Percentiles rank a stretch among this genome's conserved stretches.
These are phyloP conservation scores for Rhododendron ovatum DNA, from an alignment of 148 eudicot genomes.

Conservation along the genomic window DNA sequence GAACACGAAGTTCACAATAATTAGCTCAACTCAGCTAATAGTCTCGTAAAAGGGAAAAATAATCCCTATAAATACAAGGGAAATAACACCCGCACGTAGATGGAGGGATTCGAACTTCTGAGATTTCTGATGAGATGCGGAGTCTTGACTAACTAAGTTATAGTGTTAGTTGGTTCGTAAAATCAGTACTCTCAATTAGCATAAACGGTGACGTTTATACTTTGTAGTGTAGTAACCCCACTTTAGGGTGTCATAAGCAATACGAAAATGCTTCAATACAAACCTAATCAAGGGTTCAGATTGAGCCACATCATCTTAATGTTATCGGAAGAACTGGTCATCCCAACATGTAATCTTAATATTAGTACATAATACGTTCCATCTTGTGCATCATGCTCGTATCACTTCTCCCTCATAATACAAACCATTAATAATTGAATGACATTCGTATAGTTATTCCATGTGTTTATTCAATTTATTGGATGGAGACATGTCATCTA, in stretches of 20 bases:
- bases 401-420: conserved; percentile 3
- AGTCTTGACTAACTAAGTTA: background rate
- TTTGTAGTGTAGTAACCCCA: too few relatives aligned
- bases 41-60: too few relatives aligned
- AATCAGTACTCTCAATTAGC: background rate
- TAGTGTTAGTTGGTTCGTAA: too few relatives aligned
- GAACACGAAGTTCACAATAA: too few relatives aligned
- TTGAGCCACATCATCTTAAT: background rate
- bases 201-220: background rate
- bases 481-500: conserved; percentile 4
- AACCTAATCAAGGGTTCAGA: background rate
- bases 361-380: background rate
- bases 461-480: background rate
- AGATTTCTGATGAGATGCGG: background rate
- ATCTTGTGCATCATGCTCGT: conserved; percentile 8
- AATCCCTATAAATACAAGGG: too few relatives aligned
- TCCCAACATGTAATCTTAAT: background rate
- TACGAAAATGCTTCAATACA: too few relatives aligned
- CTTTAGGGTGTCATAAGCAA: background rate
- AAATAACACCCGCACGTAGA: too few relatives aligned
- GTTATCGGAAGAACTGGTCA: background rate
- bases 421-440: background rate
- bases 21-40: too few relatives aligned
- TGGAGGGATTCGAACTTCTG: too few relatives aligned
- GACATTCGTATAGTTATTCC: background rate